Evolutionary conservation across 352 stramenopile genomes (phyloP), one percentile per base, ranked within the genome.

Genomic region (Pythium brassicae): DNA sequence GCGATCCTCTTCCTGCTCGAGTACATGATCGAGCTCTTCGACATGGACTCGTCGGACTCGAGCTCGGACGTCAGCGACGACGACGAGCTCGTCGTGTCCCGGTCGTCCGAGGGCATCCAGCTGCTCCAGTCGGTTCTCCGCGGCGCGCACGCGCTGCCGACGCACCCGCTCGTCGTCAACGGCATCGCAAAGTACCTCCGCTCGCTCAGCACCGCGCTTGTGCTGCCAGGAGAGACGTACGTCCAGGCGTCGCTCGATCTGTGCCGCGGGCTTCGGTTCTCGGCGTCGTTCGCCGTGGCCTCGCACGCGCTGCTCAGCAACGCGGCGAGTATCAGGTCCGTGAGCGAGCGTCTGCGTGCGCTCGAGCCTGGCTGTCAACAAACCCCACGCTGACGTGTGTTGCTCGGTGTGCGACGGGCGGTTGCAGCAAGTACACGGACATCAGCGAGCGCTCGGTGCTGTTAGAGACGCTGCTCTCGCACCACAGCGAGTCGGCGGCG

Each of bases 11-110:
- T 77, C 53, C 67, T 94, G 43, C 64, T 94, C 10, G 80, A 87
- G 34, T 83, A 78, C 50, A 79, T 80, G 59, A 75, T 92, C 47
- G 85, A 94, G 59, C 61, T 94, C 23, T 90, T 92, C 51, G 85
- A 94, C 62, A 79, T 83, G 52, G 73, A 89, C 58, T 89, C 78
- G n/a, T 86, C 83, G 1, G 81, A 82, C 54, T 87, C 75, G 12
- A 73, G 83, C 22, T 74, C 75, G 9, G 74, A 87, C 53, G 19
- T 54, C 20, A 66, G 55, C 6, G 65, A 79, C 8, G 42, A 43
- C 4, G 72, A 85, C 50, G 37, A 61, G 23, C 15, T 48, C 4
- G 63, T 40, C 15, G 66, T 62, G 11, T 50, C 65, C 29, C 53
- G 48, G 39, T 64, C 64, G 22, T 57, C 49, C 11, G 64, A 82